These are phyloP conservation scores for Quercus ilex DNA, from an alignment of 306 rosid species.

Conservation along the genomic window DNA sequence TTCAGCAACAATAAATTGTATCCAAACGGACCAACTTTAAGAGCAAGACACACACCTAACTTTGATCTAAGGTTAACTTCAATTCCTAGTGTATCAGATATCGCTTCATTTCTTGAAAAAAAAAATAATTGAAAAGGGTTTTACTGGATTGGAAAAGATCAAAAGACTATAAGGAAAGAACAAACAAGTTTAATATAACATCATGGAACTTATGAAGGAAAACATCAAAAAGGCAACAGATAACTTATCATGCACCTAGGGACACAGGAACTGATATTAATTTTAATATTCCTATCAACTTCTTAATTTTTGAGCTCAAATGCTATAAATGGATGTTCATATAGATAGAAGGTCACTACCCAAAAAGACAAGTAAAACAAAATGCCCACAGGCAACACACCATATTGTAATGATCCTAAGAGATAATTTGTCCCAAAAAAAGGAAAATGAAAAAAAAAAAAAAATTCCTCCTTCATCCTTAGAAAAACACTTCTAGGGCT, in stretches of 20 bases:
- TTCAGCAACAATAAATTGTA: no score
- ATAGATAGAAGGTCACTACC: background rate
- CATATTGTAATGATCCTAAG: background rate
- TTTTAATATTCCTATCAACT: background rate
- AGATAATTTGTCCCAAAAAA: no score
- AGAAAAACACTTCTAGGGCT: no score
- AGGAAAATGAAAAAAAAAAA: no score
- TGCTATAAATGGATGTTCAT: background rate
- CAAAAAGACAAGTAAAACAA: background rate
- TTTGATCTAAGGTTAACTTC: background rate
- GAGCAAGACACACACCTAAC: background rate
- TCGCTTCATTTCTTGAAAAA: background rate
- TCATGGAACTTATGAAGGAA: background rate
- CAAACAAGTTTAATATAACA: background rate
- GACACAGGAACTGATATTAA: background rate
- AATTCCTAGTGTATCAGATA: background rate
- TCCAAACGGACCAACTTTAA: no score
- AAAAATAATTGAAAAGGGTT: no score
- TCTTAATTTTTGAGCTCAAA: background rate
- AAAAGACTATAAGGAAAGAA: background rate
- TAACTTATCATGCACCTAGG: background rate
- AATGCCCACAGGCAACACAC: background rate
- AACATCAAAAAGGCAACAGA: background rate
- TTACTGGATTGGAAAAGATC: background rate
- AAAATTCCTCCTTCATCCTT: no score